Evolutionary conservation across 2,329 filamentous ascomycete genomes (phyloP).

Genomic region (Lachnellula hyalina): DNA sequence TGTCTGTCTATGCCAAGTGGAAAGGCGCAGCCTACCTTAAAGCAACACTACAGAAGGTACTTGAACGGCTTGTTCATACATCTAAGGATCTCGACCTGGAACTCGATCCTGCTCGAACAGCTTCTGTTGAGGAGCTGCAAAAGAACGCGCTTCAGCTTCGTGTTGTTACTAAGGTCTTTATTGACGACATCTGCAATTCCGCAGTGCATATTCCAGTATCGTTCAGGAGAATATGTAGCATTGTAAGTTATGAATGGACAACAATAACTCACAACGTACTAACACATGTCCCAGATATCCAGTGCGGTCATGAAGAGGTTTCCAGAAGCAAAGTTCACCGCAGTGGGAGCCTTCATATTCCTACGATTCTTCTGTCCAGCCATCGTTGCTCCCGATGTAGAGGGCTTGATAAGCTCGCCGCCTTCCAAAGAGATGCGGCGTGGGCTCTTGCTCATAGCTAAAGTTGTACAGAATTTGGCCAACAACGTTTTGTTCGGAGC

Average conservation of each 20-base stretch:
- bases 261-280: no score
- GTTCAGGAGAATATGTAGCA: slow-evolving; percentile 63
- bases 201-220: slow-evolving; percentile 54
- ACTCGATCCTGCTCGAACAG: slow-evolving; percentile 58
- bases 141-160: slow-evolving; percentile 62
- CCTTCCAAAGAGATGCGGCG: slow-evolving; percentile 66
- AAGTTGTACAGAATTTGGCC: slow-evolving; percentile 65
- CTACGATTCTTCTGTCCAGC: slow-evolving; percentile 68
- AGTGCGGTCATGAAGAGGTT: slow-evolving; percentile 58
- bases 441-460: slow-evolving; percentile 63
- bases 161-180: slow-evolving; percentile 65
- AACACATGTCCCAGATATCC: slow-evolving; percentile 43
- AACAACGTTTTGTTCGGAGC: slow-evolving; percentile 68
- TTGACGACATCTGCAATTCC: slow-evolving; percentile 64
- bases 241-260: slow-evolving; percentile 40
- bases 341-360: slow-evolving; percentile 67
- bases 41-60: slow-evolving; percentile 59
- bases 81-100: slow-evolving; percentile 64
- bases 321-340: slow-evolving; percentile 66
- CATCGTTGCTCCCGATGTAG: slow-evolving; percentile 64
- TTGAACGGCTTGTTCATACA: slow-evolving; percentile 61
- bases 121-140: slow-evolving; percentile 55
- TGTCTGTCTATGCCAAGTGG: slow-evolving; percentile 68
- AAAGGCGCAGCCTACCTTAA: slow-evolving; percentile 60
- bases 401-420: slow-evolving; percentile 54